These are phyloP conservation scores for Lachnellula arida DNA, from an alignment of 2,329 filamentous ascomycete genomes.

Conservation along the genomic window DNA sequence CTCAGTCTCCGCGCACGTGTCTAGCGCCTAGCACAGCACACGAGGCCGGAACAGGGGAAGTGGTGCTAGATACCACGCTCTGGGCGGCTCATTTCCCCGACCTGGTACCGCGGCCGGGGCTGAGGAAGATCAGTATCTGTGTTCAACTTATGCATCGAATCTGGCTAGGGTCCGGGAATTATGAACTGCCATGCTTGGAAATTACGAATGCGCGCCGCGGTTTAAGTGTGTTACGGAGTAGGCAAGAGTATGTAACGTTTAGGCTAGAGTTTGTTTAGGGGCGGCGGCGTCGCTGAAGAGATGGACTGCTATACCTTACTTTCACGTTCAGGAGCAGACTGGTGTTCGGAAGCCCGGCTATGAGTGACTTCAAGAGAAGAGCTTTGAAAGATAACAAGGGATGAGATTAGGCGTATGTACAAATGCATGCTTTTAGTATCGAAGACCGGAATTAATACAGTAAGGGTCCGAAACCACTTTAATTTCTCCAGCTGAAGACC, in stretches of 20 bases:
- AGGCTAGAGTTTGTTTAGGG: conserved; percentile 1
- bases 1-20: conserved; percentile 2
- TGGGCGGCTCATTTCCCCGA: not conserved
- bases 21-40: not conserved
- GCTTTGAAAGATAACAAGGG: not conserved
- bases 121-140: not conserved
- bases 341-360: conserved; percentile 5
- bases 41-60: too few species aligned
- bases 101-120: not conserved
- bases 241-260: not conserved
- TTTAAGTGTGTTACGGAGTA: not conserved
- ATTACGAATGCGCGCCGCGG: not conserved
- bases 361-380: not conserved
- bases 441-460: not conserved
- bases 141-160: not conserved
- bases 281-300: not conserved
- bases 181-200: not conserved
- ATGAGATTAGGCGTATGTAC: too few species aligned
- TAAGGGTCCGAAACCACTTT: not conserved
- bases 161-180: not conserved
- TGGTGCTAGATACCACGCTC: conserved; percentile 1
- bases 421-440: not conserved
- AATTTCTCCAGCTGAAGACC: not conserved
- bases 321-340: conserved; percentile 9
- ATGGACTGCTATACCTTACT: conserved; percentile 5